Conservation (phyloP, 768 basidiomycete genomes). For the Mrakia gelida region DNA sequence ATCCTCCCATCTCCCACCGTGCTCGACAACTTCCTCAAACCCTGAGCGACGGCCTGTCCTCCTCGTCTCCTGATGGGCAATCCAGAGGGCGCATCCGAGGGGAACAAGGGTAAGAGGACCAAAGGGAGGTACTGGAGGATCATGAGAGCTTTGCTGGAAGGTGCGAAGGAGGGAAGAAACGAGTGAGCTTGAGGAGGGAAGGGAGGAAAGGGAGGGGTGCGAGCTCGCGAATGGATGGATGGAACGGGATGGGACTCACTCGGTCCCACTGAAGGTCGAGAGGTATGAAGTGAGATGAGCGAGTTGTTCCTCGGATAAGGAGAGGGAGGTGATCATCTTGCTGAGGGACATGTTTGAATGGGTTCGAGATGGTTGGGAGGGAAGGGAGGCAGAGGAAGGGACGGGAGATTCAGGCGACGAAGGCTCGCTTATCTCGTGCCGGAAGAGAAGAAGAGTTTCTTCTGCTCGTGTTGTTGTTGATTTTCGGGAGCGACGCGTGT, state of each 20-base stretch:
- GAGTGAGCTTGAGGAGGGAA: not conserved
- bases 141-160: constrained; percentile 28
- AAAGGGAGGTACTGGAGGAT: constrained; percentile 30
- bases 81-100: not conserved
- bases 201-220: not conserved
- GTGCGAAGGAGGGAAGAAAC: not conserved
- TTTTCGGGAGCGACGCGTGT: too few relatives aligned
- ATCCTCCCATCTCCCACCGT: constrained; percentile 23
- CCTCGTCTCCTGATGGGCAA: constrained; percentile 15
- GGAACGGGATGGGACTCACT: constrained; percentile 4
- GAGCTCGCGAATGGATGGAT: too few relatives aligned
- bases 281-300: constrained; percentile 17
- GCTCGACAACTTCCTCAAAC: not conserved
- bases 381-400: not conserved
- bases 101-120: constrained; percentile 11
- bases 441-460: not conserved
- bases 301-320: not conserved
- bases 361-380: not conserved
- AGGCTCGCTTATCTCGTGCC: not conserved
- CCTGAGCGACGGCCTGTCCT: not conserved
- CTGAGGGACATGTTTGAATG: not conserved
- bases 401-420: not conserved
- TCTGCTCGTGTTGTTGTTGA: too few relatives aligned
- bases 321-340: not conserved
- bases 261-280: constrained; percentile 21